Evolutionary conservation across 805 yeast genomes (phyloP).

Genomic region (Candida sonorensis): DNA sequence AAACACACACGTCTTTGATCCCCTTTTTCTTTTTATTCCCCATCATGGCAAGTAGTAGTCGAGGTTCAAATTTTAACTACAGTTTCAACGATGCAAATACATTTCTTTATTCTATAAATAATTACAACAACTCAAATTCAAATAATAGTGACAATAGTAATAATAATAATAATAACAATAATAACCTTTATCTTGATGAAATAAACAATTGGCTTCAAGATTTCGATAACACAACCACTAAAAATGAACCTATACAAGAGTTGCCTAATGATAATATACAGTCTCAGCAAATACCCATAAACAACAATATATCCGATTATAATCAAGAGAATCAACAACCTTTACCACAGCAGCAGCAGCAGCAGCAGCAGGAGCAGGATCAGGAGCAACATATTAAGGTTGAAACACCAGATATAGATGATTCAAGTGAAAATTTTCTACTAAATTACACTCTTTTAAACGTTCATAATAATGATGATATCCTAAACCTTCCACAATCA

Average conservation of each 20-base stretch:
- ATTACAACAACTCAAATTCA: too few species aligned
- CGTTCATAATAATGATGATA: too few species aligned
- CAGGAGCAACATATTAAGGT: not conserved
- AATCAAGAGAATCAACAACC: not conserved
- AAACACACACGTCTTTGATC: too few species aligned
- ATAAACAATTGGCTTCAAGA: conserved; percentile 1
- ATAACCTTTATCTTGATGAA: not conserved
- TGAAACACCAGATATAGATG: too few species aligned
- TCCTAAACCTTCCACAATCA: too few species aligned
- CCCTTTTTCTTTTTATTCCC: not conserved
- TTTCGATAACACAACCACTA: not conserved
- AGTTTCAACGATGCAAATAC: conserved; percentile 23
- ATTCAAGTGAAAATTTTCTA: too few species aligned
- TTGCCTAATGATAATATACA: too few species aligned
- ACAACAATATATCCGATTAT: too few species aligned
- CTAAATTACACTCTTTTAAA: too few species aligned
- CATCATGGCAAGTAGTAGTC: too few species aligned
- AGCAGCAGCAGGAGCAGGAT: conserved; percentile 1
- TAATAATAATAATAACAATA: not conserved
- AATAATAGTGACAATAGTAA: too few species aligned
- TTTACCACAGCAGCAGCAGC: conserved; percentile 1
- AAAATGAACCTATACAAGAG: not conserved
- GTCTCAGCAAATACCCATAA: too few species aligned
- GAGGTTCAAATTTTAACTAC: conserved; percentile 19
- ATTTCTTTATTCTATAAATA: conserved; percentile 19